Evolutionary conservation across 257 asterid genomes (phyloP).

Genomic region (Gentiana macrophylla): DNA sequence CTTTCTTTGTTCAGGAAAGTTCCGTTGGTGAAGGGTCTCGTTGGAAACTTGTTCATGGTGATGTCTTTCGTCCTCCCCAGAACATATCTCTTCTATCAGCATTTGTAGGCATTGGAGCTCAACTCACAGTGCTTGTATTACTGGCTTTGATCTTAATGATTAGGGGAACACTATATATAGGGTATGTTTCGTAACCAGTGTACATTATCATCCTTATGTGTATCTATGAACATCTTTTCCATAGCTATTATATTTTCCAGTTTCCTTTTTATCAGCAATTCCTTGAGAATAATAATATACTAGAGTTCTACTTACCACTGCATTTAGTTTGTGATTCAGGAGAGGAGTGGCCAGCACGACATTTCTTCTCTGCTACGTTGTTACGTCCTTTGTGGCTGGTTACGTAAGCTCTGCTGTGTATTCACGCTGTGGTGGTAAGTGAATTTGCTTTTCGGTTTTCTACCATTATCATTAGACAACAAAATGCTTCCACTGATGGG

Average conservation of each 20-base stretch:
- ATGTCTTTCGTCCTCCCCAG: conserved; percentile 73
- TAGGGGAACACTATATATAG: conserved; percentile 73
- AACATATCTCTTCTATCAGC: conserved; percentile 66
- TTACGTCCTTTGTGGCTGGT: conserved; percentile 80
- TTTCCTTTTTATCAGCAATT: too few relatives aligned
- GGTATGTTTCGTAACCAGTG: conserved; percentile 33
- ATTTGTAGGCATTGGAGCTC: conserved; percentile 91
- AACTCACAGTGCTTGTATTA: conserved; percentile 58
- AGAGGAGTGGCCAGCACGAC: conserved; percentile 77
- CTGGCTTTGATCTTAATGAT: conserved; percentile 65
- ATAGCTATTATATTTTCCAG: too few relatives aligned
- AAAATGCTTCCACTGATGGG: not conserved
- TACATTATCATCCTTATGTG: too few relatives aligned
- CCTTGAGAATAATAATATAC: too few relatives aligned
- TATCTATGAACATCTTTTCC: too few relatives aligned
- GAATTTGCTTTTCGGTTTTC: not conserved
- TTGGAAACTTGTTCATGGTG: conserved; percentile 95
- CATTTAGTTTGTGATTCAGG: conserved; percentile 36
- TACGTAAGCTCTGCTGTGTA: conserved; percentile 81
- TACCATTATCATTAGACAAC: too few relatives aligned
- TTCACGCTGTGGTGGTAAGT: conserved; percentile 67
- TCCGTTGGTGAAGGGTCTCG: conserved; percentile 84
- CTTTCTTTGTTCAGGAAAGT: conserved; percentile 48
- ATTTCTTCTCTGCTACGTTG: conserved; percentile 65
- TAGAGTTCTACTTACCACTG: not conserved